Evolutionary conservation across 768 basidiomycete genomes (phyloP).

Genomic region (Candolleomyces aberdarensis): DNA sequence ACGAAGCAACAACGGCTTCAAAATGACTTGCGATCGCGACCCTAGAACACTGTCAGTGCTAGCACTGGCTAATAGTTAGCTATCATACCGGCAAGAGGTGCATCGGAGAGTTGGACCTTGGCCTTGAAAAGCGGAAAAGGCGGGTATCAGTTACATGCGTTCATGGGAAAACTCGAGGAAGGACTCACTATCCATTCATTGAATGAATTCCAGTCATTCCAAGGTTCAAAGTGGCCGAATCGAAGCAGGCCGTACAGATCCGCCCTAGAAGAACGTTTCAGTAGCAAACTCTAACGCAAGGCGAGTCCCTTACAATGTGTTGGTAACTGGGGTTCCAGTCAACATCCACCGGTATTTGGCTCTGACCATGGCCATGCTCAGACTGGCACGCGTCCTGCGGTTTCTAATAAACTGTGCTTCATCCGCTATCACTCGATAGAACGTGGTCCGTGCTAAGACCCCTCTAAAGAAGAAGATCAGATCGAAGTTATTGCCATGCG

Average conservation of each 20-base stretch:
- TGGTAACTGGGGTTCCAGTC: conserved; percentile 74
- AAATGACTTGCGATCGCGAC: conserved; percentile 61
- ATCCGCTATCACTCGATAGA: conserved; percentile 71
- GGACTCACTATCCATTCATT: conserved; percentile 49
- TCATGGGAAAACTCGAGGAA: not conserved
- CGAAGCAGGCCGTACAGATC: conserved; percentile 72
- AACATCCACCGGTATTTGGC: conserved; percentile 75
- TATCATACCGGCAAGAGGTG: conserved; percentile 54
- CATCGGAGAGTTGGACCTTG: conserved; percentile 51
- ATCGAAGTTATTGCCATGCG: not conserved
- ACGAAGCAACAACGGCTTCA: conserved; percentile 66
- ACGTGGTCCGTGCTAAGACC: conserved; percentile 55
- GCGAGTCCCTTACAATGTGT: conserved; percentile 47
- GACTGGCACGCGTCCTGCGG: conserved; percentile 57
- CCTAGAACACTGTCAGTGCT: conserved; percentile 24
- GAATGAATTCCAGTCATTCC: conserved; percentile 72
- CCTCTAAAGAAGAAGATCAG: conserved; percentile 38
- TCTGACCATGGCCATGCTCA: conserved; percentile 56
- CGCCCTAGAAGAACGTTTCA: conserved; percentile 33
- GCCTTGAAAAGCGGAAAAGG: conserved; percentile 33
- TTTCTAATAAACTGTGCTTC: conserved; percentile 80
- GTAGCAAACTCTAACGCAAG: not conserved
- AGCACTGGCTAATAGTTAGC: not conserved
- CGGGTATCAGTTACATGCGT: not conserved
- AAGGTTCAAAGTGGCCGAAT: conserved; percentile 66